Evolutionary conservation across 768 basidiomycete species (phyloP), one percentile per base, ranked within the genome.

Genomic region (Auriscalpium orientale): DNA sequence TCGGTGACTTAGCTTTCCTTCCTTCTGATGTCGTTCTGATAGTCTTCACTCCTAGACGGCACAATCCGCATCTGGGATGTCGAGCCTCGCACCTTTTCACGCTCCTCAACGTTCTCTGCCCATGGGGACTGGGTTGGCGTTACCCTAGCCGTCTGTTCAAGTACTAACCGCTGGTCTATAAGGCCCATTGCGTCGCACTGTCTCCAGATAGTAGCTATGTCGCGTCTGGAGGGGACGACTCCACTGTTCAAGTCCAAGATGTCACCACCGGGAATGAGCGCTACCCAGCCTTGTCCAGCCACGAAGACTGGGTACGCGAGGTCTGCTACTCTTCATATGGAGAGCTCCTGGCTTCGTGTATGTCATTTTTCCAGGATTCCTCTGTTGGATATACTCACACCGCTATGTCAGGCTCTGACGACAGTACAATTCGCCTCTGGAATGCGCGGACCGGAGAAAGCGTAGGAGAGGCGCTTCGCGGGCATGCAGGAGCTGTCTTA

Each of bases 401-500:
- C 13, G 40, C 15, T 15, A 4, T 13, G 28, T 28, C 54, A 8
- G 57, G 57, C 20, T 58, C 57, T 28, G 49, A 35, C 0, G 28
- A 21, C 11, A 49, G 21, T 20, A 45, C 49, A 28, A 58, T 58
- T 3, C 54, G 49, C 9, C 37, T 58, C 8, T 58, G 54, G 57
- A 49, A 58, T 4, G 49, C 22, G 4, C 40, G 46, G 8, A 16
- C 13, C 13, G 51, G 57, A 35, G 37, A 58, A 13, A 8, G 18
- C n/a, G 8, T 35, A 8, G 15, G 46, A 16, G 44, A 33, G 12
- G 36, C 38, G 21, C 40, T 56, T 11, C 6, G 10, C 8, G 57
- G 36, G n/a, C 58, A 56, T 35, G n/a, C 10, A 0, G 58, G 55
- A 1, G 8, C 46, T 6, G 28, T 59, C 16, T 47, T 46, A 6